These are phyloP conservation scores for Cladophialophora immunda DNA, from an alignment of 2,329 filamentous ascomycete genomes.

Conservation along the genomic window DNA sequence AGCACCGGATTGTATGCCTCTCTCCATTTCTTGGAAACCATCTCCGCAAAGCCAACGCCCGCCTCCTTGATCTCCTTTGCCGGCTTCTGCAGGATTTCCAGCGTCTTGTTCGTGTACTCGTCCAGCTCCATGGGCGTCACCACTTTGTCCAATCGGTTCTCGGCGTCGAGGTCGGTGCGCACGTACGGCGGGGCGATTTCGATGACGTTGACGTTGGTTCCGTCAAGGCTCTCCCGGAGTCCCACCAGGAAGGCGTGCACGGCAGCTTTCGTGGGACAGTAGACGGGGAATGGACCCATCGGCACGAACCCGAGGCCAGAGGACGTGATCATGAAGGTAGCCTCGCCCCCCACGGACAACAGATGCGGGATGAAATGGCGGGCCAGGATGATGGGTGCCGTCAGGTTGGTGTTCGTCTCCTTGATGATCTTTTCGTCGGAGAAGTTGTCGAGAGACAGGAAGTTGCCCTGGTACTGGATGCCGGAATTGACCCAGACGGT, in stretches of 20 bases:
- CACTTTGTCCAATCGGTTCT: conserved; percentile 40
- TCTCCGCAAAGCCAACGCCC: conserved; percentile 43
- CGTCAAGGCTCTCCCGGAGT: conserved; percentile 43
- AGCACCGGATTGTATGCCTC: conserved; percentile 27
- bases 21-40: conserved; percentile 35
- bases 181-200: conserved; percentile 51
- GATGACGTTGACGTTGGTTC: conserved; percentile 45
- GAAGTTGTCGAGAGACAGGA: conserved; percentile 40
- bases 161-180: conserved; percentile 47
- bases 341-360: conserved; percentile 28
- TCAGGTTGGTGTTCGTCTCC: conserved; percentile 44
- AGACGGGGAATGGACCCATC: conserved; percentile 44
- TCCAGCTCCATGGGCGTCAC: conserved; percentile 45
- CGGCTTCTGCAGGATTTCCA: conserved; percentile 40
- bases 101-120: conserved; percentile 46
- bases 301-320: conserved; percentile 44
- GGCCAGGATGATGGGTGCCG: conserved; percentile 44
- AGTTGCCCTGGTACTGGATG: conserved; percentile 41
- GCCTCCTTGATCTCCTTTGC: conserved; percentile 44
- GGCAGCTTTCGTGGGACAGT: conserved; percentile 47
- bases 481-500: conserved; percentile 47
- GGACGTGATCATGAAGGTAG: conserved; percentile 45
- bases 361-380: conserved; percentile 44
- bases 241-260: conserved; percentile 44
- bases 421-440: conserved; percentile 37